Percentiles rank a stretch among this genome's conserved stretches.
These are phyloP conservation scores for Daldinia loculata DNA, from an alignment of 495 filamentous ascomycete species.

Conservation along the genomic window DNA sequence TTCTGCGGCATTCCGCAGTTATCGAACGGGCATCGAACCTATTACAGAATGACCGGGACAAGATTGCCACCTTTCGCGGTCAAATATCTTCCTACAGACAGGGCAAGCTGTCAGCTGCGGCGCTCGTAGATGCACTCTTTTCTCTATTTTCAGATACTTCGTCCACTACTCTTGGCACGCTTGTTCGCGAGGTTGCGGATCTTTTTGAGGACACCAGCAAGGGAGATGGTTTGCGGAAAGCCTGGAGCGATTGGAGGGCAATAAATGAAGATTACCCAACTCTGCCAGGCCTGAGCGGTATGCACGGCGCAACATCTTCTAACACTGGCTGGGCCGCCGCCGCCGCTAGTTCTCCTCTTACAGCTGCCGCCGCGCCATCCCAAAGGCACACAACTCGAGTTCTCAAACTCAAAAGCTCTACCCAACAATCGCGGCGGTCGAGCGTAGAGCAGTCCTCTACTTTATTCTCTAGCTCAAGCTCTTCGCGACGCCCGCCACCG, in stretches of 20 bases:
- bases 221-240: constrained; percentile 72
- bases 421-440: constrained; percentile 46
- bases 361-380: constrained; percentile 45
- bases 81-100: constrained; percentile 78
- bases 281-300: constrained; percentile 75
- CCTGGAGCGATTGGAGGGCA: constrained; percentile 94
- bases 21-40: constrained; percentile 84
- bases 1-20: constrained; percentile 79
- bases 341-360: constrained; percentile 53
- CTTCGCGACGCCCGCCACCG: constrained; percentile 55
- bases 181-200: constrained; percentile 91
- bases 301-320: constrained; percentile 58
- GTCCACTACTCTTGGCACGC: constrained; percentile 80
- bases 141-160: constrained; percentile 80
- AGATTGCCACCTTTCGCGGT: constrained; percentile 77
- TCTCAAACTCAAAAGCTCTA: constrained; percentile 60
- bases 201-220: constrained; percentile 87
- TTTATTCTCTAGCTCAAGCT: constrained; percentile 25
- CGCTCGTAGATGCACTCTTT: constrained; percentile 82
- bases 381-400: constrained; percentile 55
- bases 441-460: constrained; percentile 35
- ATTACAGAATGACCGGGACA: constrained; percentile 74
- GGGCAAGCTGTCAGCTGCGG: constrained; percentile 70
- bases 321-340: constrained; percentile 62
- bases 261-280: constrained; percentile 97